Evolutionary conservation across 306 rosid species (phyloP), one percentile per base, ranked within the genome.

Genomic region (Prunus campanulata): DNA sequence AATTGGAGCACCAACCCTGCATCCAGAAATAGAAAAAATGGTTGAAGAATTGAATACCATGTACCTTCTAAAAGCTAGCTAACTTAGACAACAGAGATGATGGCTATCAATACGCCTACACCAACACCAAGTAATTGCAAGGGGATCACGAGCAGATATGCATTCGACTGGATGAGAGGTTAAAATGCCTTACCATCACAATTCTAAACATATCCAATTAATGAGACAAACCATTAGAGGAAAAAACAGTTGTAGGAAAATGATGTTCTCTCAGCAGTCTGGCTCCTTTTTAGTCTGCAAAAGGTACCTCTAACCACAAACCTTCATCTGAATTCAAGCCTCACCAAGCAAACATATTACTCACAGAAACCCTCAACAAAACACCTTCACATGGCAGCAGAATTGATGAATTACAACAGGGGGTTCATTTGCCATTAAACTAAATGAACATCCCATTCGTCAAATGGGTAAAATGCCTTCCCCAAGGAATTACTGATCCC

Each of bases 1-100:
- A 3, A 77, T 57, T 59, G 90, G 87, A 66, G 77, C 89, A 27
- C 78, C 89, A 52, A 75, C 80, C 90, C 98, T 94, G 93, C 88
- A 88, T 61, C 74, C 63, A 83, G 54, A 64, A 81, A 78, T 19
- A 48, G 44, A 32, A 24, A 59, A 48, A 76, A 78, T 68, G 67
- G 78, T 75, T 79, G 83, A 82, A 64, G 59, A 47, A 77, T 19
- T 64, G 70, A 81, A 56, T 73, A 67, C 63, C n/a, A 44, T 47
- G 19, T 14, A 48, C 16, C 46, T 61, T 49, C 9, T 29, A 62
- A 56, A 56, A 56, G 5, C 29, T 56, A 70, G 39, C 67, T 30
- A 46, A 68, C 80, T 71, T 71, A 57, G 68, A 60, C 69, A 57
- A 74, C 71, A 63, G 55, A 79, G 55, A 71, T 10, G 74, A 63